phyloP scores from a whole-genome alignment of 2,329 filamentous ascomycete species.

The Cercospora sojina region DNA sequence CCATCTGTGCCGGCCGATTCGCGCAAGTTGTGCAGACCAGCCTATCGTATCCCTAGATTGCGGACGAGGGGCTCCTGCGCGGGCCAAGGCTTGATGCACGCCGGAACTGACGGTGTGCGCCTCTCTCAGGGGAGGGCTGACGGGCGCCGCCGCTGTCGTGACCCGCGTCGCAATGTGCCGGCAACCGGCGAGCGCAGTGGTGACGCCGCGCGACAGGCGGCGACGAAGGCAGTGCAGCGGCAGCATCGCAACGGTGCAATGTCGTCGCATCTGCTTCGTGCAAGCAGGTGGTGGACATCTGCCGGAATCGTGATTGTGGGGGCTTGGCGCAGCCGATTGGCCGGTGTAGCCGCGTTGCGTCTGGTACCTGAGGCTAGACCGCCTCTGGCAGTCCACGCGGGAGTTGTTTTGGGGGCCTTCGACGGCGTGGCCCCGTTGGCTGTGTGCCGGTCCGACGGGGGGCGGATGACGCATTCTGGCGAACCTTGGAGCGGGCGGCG shows the following conservation, averaged over 20 bases:
- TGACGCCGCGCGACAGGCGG: background rate
- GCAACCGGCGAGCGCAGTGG: background rate
- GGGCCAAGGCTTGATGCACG: constrained; percentile 5
- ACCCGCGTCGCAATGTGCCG: background rate
- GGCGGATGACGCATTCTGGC: background rate
- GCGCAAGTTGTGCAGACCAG: background rate
- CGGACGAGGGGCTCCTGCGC: background rate
- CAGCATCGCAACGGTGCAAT: background rate
- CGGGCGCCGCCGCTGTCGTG: background rate
- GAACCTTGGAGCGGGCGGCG: background rate
- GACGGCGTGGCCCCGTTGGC: background rate
- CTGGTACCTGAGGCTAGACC: constrained; percentile 4
- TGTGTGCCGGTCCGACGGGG: background rate
- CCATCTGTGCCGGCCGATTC: constrained; percentile 3
- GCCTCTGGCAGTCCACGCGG: background rate
- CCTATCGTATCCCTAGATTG: constrained; percentile 8
- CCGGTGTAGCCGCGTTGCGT: background rate
- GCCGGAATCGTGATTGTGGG: background rate
- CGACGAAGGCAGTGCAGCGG: background rate
- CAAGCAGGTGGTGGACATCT: background rate
- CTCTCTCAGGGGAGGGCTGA: background rate
- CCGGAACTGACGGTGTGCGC: background rate
- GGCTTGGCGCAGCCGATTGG: background rate
- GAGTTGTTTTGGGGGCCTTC: background rate
- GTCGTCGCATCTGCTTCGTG: background rate